A percentile compares a stretch with the other conserved stretches of the same genome.
These are phyloP conservation scores for Leishmania aethiopica DNA, from an alignment of 208 protist species.

Conservation along the genomic window DNA sequence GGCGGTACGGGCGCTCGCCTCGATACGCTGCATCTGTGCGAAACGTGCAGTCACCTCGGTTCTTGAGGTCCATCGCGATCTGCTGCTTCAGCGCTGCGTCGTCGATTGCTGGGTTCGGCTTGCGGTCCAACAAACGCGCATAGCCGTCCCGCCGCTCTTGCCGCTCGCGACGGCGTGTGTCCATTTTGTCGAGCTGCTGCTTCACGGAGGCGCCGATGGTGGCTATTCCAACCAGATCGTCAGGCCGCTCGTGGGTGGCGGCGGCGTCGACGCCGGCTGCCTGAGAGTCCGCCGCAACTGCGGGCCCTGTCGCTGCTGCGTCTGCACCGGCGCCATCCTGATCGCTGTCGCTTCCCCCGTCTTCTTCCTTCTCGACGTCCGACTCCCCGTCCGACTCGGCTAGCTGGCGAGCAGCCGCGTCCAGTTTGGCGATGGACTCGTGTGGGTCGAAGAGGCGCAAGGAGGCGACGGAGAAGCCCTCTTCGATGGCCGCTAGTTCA, in stretches of 20 bases:
- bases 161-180: constrained; percentile 83
- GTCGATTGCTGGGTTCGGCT: constrained; percentile 85
- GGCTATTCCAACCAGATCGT: neutral
- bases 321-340: neutral
- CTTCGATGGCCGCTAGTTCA: constrained; percentile 77
- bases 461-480: constrained; percentile 77
- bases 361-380: constrained; percentile 15
- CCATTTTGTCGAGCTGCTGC: constrained; percentile 90
- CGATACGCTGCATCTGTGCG: constrained; percentile 92
- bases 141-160: constrained; percentile 67
- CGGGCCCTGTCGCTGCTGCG: neutral
- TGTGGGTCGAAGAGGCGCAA: constrained; percentile 87
- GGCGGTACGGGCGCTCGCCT: constrained; percentile 47
- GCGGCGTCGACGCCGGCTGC: neutral
- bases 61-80: constrained; percentile 60
- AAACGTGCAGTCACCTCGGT: constrained; percentile 95
- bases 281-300: neutral
- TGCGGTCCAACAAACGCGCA: constrained; percentile 57
- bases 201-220: constrained; percentile 66
- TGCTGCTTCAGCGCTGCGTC: constrained; percentile 72
- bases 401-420: constrained; percentile 67
- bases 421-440: constrained; percentile 42
- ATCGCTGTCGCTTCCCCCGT: constrained; percentile 17
- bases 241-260: constrained; percentile 11
- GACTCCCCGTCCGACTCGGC: constrained; percentile 41